Base-by-base conservation (phyloP, 2,329 filamentous ascomycete species). In the Chrysoporthe puriensis region DNA sequence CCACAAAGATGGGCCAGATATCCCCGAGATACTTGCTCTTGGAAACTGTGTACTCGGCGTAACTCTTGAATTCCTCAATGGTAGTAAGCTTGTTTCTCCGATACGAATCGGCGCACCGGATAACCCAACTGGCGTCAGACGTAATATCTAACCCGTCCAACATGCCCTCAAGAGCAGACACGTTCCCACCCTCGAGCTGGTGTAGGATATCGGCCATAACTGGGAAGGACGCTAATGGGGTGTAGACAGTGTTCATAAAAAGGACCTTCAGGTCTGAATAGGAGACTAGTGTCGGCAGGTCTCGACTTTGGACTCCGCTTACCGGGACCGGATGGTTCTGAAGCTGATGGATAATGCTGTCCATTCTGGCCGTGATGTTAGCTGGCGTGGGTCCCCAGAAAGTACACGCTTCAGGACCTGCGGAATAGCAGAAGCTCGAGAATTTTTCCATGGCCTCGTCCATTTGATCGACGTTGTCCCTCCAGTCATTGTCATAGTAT, bases 401-500 rank as follows among this genome's bases (percentile, higher is more conserved):
- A 14, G 48, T 13, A 50, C 48, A 50, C 48, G 16, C 6, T 21
- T 50, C 48, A 50, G 48, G 48, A 18, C 48, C 48, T 50, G 48
- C 48, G 21, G 48, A 50, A 21, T 50, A 4, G 48, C 48, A 50
- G 48, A 50, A 21, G 21, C 6, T 50, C 48, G 48, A 50, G 48
- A 50, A 50, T 50, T 50, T 18, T 21, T 50, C 48, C 48, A 50
- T 50, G 48, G 48, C 48, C 16, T 50, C 48, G 48, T 50, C 48
- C 48, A 18, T 14, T 50, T 50, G 48, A 50, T 18, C 48, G 21
- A 50, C 48, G 21, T 50, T 50, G 21, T 8, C 16, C 16, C 48
- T 18, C 26, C 77, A 69, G 2, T 64, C 69, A 1, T 69, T 63
- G 13, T 71, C 66, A 56, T 79, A 80, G 75, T 78, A 79, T 0